These are phyloP conservation scores for Apiospora kogelbergensis DNA, from an alignment of 2,329 filamentous ascomycete genomes.

Conservation along the genomic window DNA sequence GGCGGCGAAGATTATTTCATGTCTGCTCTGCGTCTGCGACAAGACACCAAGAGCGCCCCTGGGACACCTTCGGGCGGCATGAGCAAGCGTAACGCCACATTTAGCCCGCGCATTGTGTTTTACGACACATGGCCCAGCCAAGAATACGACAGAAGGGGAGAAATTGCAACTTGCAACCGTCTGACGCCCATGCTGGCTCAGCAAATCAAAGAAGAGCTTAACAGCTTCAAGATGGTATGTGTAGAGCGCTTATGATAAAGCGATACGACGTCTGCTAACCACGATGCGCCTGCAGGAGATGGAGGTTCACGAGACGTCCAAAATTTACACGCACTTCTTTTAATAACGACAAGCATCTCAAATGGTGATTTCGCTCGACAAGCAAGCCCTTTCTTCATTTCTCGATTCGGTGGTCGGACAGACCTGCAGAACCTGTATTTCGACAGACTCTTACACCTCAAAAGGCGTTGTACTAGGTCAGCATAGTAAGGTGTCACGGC, in stretches of 20 bases:
- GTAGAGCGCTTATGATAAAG: not conserved
- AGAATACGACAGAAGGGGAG: slow-evolving; percentile 93
- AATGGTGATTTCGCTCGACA: slow-evolving; percentile 26
- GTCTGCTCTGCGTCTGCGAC: slow-evolving; percentile 69
- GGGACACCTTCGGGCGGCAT: slow-evolving; percentile 68
- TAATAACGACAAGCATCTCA: slow-evolving; percentile 54
- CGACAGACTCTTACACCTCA: slow-evolving; percentile 45
- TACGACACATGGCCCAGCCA: slow-evolving; percentile 94
- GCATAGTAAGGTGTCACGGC: slow-evolving; percentile 60
- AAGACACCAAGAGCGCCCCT: slow-evolving; percentile 78
- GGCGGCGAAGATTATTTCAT: slow-evolving; percentile 90
- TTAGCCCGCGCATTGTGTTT: slow-evolving; percentile 91
- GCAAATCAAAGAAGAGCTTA: slow-evolving; percentile 99
- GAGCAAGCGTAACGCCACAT: slow-evolving; percentile 65
- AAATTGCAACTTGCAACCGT: slow-evolving; percentile 96
- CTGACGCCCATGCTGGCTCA: slow-evolving; percentile 95
- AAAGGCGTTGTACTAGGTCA: slow-evolving; percentile 51
- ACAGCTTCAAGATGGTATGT: slow-evolving; percentile 97
- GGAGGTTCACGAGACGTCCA: slow-evolving; percentile 98
- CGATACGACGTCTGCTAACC: slow-evolving; percentile 36
- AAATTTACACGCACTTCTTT: slow-evolving; percentile 99
- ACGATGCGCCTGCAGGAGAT: slow-evolving; percentile 70
- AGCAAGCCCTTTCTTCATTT: slow-evolving; percentile 23
- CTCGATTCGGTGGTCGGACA: slow-evolving; percentile 22
- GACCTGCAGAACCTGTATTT: slow-evolving; percentile 49